Evolutionary conservation across 345 rosid genomes (phyloP).

Genomic region (Eucalyptus tenuipes): DNA sequence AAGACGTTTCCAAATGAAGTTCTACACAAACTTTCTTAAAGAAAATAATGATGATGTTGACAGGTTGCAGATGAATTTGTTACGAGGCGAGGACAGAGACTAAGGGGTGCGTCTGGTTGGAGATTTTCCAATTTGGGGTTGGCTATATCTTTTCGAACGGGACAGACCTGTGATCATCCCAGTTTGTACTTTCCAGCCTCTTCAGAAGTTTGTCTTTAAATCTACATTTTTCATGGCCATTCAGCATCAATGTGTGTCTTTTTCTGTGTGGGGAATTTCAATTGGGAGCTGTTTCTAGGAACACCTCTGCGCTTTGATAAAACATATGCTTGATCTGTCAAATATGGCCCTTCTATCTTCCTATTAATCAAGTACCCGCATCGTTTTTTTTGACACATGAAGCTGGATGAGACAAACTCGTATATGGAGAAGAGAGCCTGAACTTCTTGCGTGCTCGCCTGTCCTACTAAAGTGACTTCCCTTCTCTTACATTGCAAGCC

Average conservation of each 20-base stretch:
- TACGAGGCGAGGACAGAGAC: slow-evolving; percentile 30
- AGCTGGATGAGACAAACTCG: slow-evolving; percentile 35
- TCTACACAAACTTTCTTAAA: not conserved
- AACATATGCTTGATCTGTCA: not conserved
- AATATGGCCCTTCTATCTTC: not conserved
- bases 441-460: not conserved
- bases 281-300: not conserved
- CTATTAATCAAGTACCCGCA: not conserved
- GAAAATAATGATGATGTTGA: not conserved
- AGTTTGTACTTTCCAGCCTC: not conserved
- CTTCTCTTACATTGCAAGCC: too few relatives aligned
- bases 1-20: not conserved
- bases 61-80: slow-evolving; percentile 62
- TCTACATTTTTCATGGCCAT: not conserved
- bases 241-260: not conserved
- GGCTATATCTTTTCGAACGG: not conserved
- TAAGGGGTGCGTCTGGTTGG: not conserved
- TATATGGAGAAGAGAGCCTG: slow-evolving; percentile 65
- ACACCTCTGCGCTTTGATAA: not conserved
- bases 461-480: too few relatives aligned
- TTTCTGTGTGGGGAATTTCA: not conserved
- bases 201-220: not conserved
- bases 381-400: slow-evolving; percentile 45
- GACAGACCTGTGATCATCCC: not conserved
- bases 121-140: not conserved